Evolutionary conservation across 106 monocot species (phyloP), one percentile per base, ranked within the genome.

Genomic region (Acanthochlamys bracteata): DNA sequence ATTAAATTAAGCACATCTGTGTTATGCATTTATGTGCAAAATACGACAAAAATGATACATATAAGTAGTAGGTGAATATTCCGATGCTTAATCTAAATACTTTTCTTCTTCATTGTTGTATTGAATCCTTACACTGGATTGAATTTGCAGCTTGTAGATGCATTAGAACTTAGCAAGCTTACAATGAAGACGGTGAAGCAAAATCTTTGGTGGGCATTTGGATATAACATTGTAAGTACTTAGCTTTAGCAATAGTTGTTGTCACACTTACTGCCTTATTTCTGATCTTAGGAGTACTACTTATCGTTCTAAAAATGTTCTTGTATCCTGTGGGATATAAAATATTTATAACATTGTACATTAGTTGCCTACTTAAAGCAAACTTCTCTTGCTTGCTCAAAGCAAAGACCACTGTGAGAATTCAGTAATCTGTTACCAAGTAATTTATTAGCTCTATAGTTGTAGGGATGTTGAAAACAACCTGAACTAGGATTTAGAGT

Each of bases 161-260:
- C 96, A 17, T 70, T 98, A 62, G 91, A 98, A 49, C 76, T 98
- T 79, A 98, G 96, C 78, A 98, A 81, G 71, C 76, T 80, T 70
- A 98, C 96, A 16, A 98, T 98, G 88, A 79, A 67, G 64, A 98
- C 96, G n/a, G 88, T 98, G 67, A 91, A 79, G 74, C 96, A 98
- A 70, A 98, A 98, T 55, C 78, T 98, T 58, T 87, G 84, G 74
- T 98, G 96, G 96, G 96, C 96, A 43, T 98, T 98, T 83, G 81
- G 84, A 61, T 98, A 98, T 79, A 98, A 98, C 70, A 98, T 98
- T 66, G 95, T 95, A 82, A 90, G 94, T 76, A 10, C 7, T 13
- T 45, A 9, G 10, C 53, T 54, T 19, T 17, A 54, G 10, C 19
- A 14, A 46, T 14, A 46, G 8, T 8, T 10, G 45, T 10, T 8